Evolutionary conservation across 2,329 filamentous ascomycete species (phyloP), one percentile per base, ranked within the genome.

Genomic region (Dactylellina sp.): DNA sequence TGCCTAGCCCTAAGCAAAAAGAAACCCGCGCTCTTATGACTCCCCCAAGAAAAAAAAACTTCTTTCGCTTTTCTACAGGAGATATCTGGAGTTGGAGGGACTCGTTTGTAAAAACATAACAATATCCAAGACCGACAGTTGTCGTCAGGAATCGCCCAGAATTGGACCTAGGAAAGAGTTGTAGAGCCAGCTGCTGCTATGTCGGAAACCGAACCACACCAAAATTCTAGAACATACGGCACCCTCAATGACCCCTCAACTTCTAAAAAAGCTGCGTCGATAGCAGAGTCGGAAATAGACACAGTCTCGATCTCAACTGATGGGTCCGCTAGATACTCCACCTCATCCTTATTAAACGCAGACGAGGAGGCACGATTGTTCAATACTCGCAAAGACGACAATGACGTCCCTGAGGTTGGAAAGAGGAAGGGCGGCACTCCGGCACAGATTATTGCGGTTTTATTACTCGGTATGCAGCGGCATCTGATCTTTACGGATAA

Each of bases 291-390:
- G 1, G 68, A 72, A 46, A 50, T 53, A 16, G 60, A 72, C 32
- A 65, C 68, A 14, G 42, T 59, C 16, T 72, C 68, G 20, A 72
- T 72, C 22, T 72, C 68, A 4, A 65, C 52, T 25, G 68, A 71
- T 24, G 61, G 49, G 14, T 65, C 60, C 0, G 52, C 46, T 14
- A 60, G 64, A 37, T 61, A 53, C 16, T 72, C 68, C 7, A 55
- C 55, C 11, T 65, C 60, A 1, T 72, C 68, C 11, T 24, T 65
- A 7, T 32, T 72, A 18, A 25, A 53, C 9, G 53, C 59, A 7
- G 68, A 72, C 11, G 68, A 72, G 24, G 68, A 65, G 25, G 25
- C 68, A 11, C 46, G 52, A 16, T 16, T 72, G 6, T 39, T 72
- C 11, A 49, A 61, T 22, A 32, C 25, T 49, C 37, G 3, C 2